Base-by-base conservation (phyloP, 257 asterid species). In the Solanum verrucosum region DNA sequence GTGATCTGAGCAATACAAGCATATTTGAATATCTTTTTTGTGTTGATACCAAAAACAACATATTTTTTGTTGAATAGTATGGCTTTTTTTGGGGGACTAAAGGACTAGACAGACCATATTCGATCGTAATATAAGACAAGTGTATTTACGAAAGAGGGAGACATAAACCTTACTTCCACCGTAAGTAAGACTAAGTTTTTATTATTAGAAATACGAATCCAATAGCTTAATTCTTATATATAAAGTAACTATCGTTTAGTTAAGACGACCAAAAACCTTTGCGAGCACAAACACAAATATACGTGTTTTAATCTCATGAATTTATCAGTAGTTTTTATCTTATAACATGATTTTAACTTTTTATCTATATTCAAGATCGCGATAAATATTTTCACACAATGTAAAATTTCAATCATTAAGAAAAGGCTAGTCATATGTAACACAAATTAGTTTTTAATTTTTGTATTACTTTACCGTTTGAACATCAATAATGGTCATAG, bases 341-440 rank as follows among this genome's bases (percentile, higher is more conserved):
- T 9, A 8, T 8, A 21, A 4, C 13, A 52, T 52, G 68, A 60
- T 60, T 21, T 60, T 21, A 23, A n/a, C 31, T 63, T 63, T 11
- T 23, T 23, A 9, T 63, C 71, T 63, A n/a, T 10, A 23, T 23
- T 4, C 31, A n/a, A 5, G 4, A 0, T 63, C 0, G 0, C 15
- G 6, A 63, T 10, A n/a, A 63, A 63, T 63, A 11, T n/a, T 63
- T 63, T 63, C 16, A 63, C 7, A 4, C 15, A 1, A 63, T 63
- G n/a, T 63, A 63, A 63, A 60, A 60, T 60, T 60, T 60, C 11
- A 23, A 9, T 60, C 14, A 9, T 60, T 9, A 21, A 23, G 14
- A 60, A 60, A 60, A 60, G 5, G 0, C 1, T 60, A 23, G 29
- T 60, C 70, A 9, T 21, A 60, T 21, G 0, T 23, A 60, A 60